These are phyloP conservation scores for Oxytropis ochrocephala DNA, from an alignment of 306 rosid genomes.

Conservation along the genomic window DNA sequence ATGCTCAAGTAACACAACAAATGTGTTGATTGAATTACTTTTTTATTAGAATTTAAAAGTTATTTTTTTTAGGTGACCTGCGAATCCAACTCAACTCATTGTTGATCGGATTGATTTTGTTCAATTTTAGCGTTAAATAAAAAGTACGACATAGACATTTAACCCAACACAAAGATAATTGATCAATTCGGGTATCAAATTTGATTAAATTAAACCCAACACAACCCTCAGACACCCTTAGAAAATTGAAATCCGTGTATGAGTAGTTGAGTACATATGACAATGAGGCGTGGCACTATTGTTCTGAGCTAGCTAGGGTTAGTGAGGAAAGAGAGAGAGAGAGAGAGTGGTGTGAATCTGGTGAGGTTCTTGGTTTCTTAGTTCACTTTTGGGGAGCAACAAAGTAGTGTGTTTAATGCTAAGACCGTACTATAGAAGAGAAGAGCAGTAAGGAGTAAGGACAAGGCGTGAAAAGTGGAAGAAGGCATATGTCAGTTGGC, in stretches of 20 bases:
- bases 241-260: not conserved
- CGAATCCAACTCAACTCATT: too few species aligned
- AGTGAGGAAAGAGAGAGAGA: conserved; percentile 3
- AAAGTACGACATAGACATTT: too few species aligned
- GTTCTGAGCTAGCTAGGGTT: conserved; percentile 9
- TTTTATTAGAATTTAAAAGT: too few species aligned
- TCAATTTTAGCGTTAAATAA: too few species aligned
- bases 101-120: too few species aligned
- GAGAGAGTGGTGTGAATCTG: not conserved
- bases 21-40: too few species aligned
- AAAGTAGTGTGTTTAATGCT: conserved; percentile 43
- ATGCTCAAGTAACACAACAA: too few species aligned
- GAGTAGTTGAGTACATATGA: not conserved
- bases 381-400: conserved; percentile 55
- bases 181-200: too few species aligned
- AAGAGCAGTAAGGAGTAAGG: conserved; percentile 7
- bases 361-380: conserved; percentile 14
- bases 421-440: conserved; percentile 18
- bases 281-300: conserved; percentile 36
- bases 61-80: too few species aligned
- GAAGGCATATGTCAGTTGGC: conserved; percentile 68
- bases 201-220: too few species aligned
- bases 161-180: too few species aligned
- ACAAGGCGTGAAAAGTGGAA: conserved; percentile 67
- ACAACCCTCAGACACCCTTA: too few species aligned